Evolutionary conservation across 768 basidiomycete genomes (phyloP).

Genomic region (Phanerodontia chrysosporium): DNA sequence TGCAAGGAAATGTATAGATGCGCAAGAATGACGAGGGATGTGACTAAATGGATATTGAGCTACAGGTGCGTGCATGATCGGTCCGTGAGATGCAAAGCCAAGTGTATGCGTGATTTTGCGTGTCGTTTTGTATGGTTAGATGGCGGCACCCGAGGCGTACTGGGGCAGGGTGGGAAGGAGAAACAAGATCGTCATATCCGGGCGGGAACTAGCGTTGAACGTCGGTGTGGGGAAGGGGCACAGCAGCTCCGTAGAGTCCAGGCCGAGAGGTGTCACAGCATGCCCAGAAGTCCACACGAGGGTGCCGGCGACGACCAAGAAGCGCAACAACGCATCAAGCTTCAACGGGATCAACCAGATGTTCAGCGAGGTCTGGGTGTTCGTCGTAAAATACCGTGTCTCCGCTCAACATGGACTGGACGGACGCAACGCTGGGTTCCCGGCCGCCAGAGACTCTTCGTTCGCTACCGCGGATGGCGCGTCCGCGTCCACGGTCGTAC

Average conservation of each 20-base stretch:
- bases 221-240: too few species aligned
- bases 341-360: background rate
- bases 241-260: too few species aligned
- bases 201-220: too few species aligned
- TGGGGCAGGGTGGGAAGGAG: too few species aligned
- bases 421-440: background rate
- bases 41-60: background rate
- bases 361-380: background rate
- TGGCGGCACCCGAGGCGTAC: background rate
- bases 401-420: conserved; percentile 6
- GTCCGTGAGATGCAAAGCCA: conserved; percentile 9
- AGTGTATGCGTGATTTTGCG: background rate
- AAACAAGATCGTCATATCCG: too few species aligned
- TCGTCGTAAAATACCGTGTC: conserved; percentile 12
- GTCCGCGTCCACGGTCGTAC: conserved; percentile 9
- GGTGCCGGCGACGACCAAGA: background rate
- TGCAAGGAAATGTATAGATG: too few species aligned
- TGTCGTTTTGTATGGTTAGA: too few species aligned
- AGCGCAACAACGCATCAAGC: background rate
- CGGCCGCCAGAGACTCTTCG: conserved; percentile 1
- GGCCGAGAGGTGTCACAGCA: background rate
- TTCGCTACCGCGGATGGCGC: conserved; percentile 6
- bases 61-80: conserved; percentile 3
- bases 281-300: background rate
- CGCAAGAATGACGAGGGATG: background rate